Percentiles rank a stretch among this genome's conserved stretches.
These are phyloP conservation scores for Aspergillus neotritici DNA, from an alignment of 2,329 filamentous ascomycete genomes.

Conservation along the genomic window DNA sequence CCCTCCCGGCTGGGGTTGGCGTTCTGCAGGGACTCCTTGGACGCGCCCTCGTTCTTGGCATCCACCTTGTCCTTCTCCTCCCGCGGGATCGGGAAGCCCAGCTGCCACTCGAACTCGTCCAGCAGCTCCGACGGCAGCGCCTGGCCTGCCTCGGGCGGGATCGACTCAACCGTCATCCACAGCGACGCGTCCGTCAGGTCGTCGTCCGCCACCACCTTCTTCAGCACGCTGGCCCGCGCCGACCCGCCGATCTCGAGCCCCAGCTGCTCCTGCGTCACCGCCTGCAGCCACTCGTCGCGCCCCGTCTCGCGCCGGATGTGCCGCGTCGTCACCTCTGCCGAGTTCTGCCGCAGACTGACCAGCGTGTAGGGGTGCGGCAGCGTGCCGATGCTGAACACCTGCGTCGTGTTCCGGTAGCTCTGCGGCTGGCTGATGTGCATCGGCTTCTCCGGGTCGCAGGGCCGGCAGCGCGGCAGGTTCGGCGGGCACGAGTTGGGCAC, in stretches of 20 bases:
- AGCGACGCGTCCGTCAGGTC: constrained; percentile 60
- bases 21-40: constrained; percentile 32
- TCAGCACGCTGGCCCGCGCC: constrained; percentile 66
- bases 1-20: constrained; percentile 35
- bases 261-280: constrained; percentile 64
- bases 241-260: constrained; percentile 58
- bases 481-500: constrained; percentile 76
- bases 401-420: constrained; percentile 65
- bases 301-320: constrained; percentile 63
- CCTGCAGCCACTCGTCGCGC: constrained; percentile 73
- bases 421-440: constrained; percentile 63
- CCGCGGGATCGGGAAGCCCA: constrained; percentile 75
- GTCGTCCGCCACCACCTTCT: constrained; percentile 71
- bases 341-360: constrained; percentile 57
- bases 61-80: constrained; percentile 37
- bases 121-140: constrained; percentile 47
- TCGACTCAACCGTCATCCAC: constrained; percentile 72
- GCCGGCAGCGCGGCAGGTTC: constrained; percentile 66
- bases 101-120: constrained; percentile 77
- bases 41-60: constrained; percentile 29
- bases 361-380: constrained; percentile 90
- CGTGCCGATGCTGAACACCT: constrained; percentile 73
- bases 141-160: constrained; percentile 45
- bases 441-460: constrained; percentile 61
- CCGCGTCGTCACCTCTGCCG: constrained; percentile 55